Evolutionary conservation across 768 basidiomycete species (phyloP), one percentile per base, ranked within the genome.

Genomic region (Hericium rajendrae): DNA sequence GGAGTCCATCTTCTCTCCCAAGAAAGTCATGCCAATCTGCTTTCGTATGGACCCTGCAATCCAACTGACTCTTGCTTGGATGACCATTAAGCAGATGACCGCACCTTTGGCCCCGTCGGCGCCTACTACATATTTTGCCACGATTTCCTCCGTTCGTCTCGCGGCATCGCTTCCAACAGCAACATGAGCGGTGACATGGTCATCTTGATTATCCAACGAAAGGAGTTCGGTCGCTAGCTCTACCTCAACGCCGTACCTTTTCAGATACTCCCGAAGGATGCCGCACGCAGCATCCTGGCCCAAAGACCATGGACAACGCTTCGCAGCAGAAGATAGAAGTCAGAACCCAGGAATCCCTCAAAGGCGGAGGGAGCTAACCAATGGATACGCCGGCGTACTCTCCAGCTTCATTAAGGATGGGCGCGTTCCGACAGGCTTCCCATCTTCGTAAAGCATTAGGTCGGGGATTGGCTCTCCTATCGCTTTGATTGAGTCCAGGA

Each of bases 41-140:
- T 55, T 55, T 4, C 58, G 18, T 10, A 55, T 38, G 10, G 32
- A n/a, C 2, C 57, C 57, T 39, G 50, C 28, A 46, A 22, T 20
- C 12, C 39, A 12, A 26, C 9, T 10, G 1, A 9, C 6, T 6
- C 26, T 22, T 6, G 32, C 5, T 0, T 32, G 32, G 8, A 32
- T 8, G 32, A 32, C 32, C 32, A 32, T 2, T 8, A 32, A 32
- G 32, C 32, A 32, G 32, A 9, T 32, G 32, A 32, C 8, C 55
- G 15, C 55, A 58, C 58, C 58, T 55, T 32, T 48, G 4, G 53
- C 58, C 28, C 58, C 58, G 38, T 59, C 58, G 15, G 58, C 48
- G 16, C 58, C 58, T 13, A 59, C 26, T 15, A 59, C 18, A 26
- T 38, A 59, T 10, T 50, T 39, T 3, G 49, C 58, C n/a, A 15